Conservation (phyloP, 352 stramenopile genomes). For the Phytophthora chlamydospora region DNA sequence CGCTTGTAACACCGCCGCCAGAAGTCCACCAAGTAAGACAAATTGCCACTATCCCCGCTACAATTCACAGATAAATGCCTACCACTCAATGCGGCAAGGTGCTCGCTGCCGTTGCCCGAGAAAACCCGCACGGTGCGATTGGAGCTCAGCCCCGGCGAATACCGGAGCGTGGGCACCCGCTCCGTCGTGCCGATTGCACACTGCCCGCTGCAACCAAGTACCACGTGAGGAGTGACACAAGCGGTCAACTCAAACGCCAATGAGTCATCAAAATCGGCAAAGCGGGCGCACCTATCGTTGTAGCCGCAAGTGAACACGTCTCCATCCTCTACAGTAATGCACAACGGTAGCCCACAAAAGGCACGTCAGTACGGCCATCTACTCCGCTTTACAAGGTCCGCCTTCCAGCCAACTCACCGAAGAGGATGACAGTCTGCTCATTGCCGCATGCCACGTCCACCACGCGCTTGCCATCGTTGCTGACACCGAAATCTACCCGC, state of each 20-base stretch:
- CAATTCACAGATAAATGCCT: slow-evolving; percentile 4
- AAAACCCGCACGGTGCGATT: slow-evolving; percentile 79
- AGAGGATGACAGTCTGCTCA: slow-evolving; percentile 90
- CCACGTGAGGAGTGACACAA: neutral
- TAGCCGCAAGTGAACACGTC: slow-evolving; percentile 91
- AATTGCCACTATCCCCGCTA: neutral
- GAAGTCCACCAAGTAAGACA: neutral
- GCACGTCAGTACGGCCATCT: neutral
- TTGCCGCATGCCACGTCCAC: slow-evolving; percentile 90
- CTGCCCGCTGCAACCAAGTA: slow-evolving; percentile 70
- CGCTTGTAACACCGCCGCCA: slow-evolving; percentile 33
- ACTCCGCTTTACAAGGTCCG: neutral
- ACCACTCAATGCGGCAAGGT: slow-evolving; percentile 87
- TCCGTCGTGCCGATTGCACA: slow-evolving; percentile 89
- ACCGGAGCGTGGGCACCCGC: slow-evolving; percentile 52
- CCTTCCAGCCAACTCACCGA: slow-evolving; percentile 38
- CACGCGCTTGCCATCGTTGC: slow-evolving; percentile 48
- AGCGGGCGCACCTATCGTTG: slow-evolving; percentile 83
- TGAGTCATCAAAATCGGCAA: slow-evolving; percentile 1
- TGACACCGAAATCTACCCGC: slow-evolving; percentile 37
- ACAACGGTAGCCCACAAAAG: neutral
- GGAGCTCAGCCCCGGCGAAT: slow-evolving; percentile 60
- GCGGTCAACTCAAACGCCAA: slow-evolving; percentile 5
- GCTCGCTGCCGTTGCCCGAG: slow-evolving; percentile 93
- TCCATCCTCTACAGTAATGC: slow-evolving; percentile 49